phyloP scores from a whole-genome alignment of 768 basidiomycete species.

The Tulasnella sp. region DNA sequence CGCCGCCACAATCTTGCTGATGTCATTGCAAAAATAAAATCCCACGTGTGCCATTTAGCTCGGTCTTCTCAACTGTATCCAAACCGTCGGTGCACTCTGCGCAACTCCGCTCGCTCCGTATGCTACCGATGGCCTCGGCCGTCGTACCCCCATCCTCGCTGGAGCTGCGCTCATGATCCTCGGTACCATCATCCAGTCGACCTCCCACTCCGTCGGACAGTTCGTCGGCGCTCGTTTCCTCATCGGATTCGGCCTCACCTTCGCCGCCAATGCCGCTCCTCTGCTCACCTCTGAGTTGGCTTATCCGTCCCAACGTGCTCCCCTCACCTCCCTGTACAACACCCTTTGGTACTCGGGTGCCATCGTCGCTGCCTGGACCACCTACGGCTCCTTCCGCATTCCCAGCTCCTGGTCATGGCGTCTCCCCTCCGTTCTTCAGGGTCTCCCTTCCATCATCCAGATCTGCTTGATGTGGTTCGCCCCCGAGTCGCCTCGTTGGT shows the following conservation, averaged over 20 bases:
- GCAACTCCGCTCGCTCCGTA: conserved; percentile 42
- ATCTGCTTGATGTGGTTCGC: conserved; percentile 52
- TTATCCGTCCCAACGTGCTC: conserved; percentile 72
- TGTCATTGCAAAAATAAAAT: neutral
- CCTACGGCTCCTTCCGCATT: conserved; percentile 69
- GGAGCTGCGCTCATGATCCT: conserved; percentile 62
- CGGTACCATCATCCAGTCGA: conserved; percentile 57
- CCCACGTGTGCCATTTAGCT: conserved; percentile 28
- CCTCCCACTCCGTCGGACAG: conserved; percentile 60
- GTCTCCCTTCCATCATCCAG: conserved; percentile 55
- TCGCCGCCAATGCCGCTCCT: conserved; percentile 60
- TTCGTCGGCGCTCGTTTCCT: conserved; percentile 58
- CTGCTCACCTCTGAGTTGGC: conserved; percentile 79
- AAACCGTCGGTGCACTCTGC: conserved; percentile 61
- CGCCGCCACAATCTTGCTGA: neutral
- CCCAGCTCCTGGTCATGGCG: conserved; percentile 68
- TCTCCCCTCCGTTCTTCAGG: conserved; percentile 64
- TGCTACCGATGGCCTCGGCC: conserved; percentile 59
- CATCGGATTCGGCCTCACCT: conserved; percentile 49
- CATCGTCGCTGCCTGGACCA: conserved; percentile 75
- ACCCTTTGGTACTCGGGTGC: conserved; percentile 80
- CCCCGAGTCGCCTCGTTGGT: conserved; percentile 78
- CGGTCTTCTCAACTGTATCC: conserved; percentile 64
- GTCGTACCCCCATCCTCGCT: conserved; percentile 51
- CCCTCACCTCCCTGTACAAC: conserved; percentile 68